Evolutionary conservation across 163 green algal species (phyloP), one percentile per base, ranked within the genome.

Genomic region (Prototheca wickerhamii): DNA sequence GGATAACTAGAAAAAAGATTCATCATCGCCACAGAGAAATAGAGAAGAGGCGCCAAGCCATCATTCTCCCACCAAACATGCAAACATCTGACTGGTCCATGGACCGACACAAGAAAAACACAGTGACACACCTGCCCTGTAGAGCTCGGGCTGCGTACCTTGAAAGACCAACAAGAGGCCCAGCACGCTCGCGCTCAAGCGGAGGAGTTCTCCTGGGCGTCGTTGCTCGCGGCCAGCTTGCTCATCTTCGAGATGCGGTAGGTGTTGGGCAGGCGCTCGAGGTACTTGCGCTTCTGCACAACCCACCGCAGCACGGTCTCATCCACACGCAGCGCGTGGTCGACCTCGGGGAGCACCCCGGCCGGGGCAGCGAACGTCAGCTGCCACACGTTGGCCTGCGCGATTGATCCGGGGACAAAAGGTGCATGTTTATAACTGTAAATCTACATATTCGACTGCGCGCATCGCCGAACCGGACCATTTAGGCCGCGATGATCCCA

Each of bases 341-440:
- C 67, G 1, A 95, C 30, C 3, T 89, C 76, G 2, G 46, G 18
- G 2, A 93, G 62, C 2, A 66, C 67, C 4, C 69, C 33, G 0
- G 84, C 64, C 0, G 30, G 64, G 5, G 75, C 68, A 1, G 82
- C 68, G 62, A 95, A 95, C 29, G 81, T 80, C 26, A 94, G 62
- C 58, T 94, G 82, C 84, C 85, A 93, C 49, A 94, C 87, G 28
- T 77, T 64, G 0, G 88, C 84, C 80, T 93, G 77, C 42, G 46
- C 15, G n/a, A n/a, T n/a, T n/a, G n/a, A n/a, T n/a, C n/a, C n/a
- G n/a, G n/a, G n/a, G n/a, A n/a, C n/a, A n/a, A n/a, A n/a, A n/a
- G n/a, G n/a, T n/a, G n/a, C n/a, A n/a, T n/a, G n/a, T n/a, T n/a
- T n/a, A n/a, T n/a, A n/a, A n/a, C n/a, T n/a, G n/a, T n/a, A n/a